Evolutionary conservation across 2,329 filamentous ascomycete species (phyloP).

Genomic region (Trichoderma cornu-damae): DNA sequence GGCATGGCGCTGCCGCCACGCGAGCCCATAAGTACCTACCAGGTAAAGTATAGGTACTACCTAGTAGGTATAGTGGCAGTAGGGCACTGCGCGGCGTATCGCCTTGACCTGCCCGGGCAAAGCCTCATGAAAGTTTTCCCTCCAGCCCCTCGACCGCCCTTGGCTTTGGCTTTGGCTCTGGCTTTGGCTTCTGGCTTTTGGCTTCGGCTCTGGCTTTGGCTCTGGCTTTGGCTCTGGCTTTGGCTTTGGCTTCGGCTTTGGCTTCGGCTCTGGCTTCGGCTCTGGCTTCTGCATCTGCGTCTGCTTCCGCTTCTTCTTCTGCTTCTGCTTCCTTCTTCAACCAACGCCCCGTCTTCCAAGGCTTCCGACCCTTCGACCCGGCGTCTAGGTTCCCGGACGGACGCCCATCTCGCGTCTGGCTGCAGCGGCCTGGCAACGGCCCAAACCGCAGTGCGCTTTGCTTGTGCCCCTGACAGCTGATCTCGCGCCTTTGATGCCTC

Average conservation of each 20-base stretch:
- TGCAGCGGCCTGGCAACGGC: not conserved
- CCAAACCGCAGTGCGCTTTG: not conserved
- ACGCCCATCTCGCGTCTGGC: not conserved
- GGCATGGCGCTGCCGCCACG: slow-evolving; percentile 10
- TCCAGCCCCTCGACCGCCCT: slow-evolving; percentile 14
- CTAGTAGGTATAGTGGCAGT: slow-evolving; percentile 1
- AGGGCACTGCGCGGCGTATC: not conserved
- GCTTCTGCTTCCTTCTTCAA: too few species aligned
- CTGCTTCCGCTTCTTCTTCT: too few species aligned
- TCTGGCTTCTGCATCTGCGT: too few species aligned
- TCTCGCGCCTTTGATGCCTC: slow-evolving; percentile 17
- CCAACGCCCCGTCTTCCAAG: not conserved
- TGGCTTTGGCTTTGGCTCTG: not conserved
- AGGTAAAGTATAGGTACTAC: too few species aligned
- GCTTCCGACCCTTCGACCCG: not conserved
- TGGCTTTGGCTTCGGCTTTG: too few species aligned
- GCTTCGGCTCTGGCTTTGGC: too few species aligned
- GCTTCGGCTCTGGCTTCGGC: too few species aligned
- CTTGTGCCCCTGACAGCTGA: not conserved
- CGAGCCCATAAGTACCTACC: too few species aligned
- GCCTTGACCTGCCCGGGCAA: slow-evolving; percentile 14
- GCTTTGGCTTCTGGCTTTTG: too few species aligned
- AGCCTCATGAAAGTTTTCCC: slow-evolving; percentile 12
- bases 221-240: too few species aligned
- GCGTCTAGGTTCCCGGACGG: not conserved